A percentile compares a stretch with the other conserved stretches of the same genome.
These are phyloP conservation scores for Elaeagnus macrophylla DNA, from an alignment of 306 rosid species.

Conservation along the genomic window DNA sequence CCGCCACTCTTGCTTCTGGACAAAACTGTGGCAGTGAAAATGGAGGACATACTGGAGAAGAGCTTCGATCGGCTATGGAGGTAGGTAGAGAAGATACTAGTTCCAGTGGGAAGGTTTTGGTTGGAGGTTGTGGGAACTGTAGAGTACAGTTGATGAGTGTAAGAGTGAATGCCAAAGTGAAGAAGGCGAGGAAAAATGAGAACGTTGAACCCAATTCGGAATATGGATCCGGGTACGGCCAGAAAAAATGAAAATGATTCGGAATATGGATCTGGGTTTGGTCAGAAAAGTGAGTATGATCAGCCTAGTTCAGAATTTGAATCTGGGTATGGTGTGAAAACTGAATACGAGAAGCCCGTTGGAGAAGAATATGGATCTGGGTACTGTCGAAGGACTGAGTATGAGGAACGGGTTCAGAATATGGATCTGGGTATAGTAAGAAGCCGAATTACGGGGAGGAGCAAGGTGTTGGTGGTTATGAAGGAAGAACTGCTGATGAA, in stretches of 20 bases:
- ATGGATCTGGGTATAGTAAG: constrained; percentile 26
- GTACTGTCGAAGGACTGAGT: constrained; percentile 10
- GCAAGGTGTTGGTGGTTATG: constrained; percentile 25
- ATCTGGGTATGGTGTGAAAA: neutral
- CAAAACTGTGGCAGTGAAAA: constrained; percentile 69
- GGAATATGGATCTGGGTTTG: constrained; percentile 3
- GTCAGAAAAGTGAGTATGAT: neutral
- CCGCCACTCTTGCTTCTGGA: constrained; percentile 46
- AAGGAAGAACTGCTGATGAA: constrained; percentile 7
- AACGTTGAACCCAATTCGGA: neutral
- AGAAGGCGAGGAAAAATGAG: constrained; percentile 25
- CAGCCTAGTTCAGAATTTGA: constrained; percentile 1
- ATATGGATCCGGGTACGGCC: neutral
- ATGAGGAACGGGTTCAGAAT: constrained; percentile 16
- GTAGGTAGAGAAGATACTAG: constrained; percentile 36
- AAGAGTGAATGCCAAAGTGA: constrained; percentile 44
- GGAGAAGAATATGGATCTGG: constrained; percentile 4
- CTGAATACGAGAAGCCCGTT: neutral
- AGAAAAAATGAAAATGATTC: too few relatives aligned
- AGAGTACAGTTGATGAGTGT: constrained; percentile 50
- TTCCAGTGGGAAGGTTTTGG: constrained; percentile 6
- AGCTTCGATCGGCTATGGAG: constrained; percentile 52
- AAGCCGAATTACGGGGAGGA: constrained; percentile 40
- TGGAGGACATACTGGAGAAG: constrained; percentile 73
- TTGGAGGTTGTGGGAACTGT: constrained; percentile 16